phyloP scores from a whole-genome alignment of 2,329 filamentous ascomycete species.

The Neoscytalidium dimidiatum region DNA sequence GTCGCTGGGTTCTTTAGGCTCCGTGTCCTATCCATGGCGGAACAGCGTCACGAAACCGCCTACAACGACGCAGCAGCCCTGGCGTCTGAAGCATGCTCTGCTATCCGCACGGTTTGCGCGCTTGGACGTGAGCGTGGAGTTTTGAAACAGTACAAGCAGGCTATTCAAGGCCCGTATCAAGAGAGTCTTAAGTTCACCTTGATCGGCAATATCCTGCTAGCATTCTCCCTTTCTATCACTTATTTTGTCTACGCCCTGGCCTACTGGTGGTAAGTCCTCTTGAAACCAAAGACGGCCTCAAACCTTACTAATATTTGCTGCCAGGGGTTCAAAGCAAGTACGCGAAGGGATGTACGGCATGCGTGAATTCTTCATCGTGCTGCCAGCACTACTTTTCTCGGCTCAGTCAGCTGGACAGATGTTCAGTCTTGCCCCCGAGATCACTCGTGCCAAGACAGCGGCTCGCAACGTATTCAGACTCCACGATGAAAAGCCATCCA shows the following conservation, averaged over 20 bases:
- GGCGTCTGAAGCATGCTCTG: slow-evolving; percentile 67
- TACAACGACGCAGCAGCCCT: slow-evolving; percentile 65
- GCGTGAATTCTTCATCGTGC: slow-evolving; percentile 48
- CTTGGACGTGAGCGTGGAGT: slow-evolving; percentile 45
- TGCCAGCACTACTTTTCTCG: slow-evolving; percentile 49
- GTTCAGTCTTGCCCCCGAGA: slow-evolving; percentile 49
- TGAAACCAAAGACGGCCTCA: not conserved
- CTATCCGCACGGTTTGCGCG: slow-evolving; percentile 61
- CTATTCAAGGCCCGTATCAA: slow-evolving; percentile 42
- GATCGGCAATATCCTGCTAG: slow-evolving; percentile 44
- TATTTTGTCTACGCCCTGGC: slow-evolving; percentile 52
- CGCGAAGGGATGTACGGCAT: slow-evolving; percentile 44
- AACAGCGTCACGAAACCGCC: slow-evolving; percentile 64
- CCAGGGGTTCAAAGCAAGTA: slow-evolving; percentile 43
- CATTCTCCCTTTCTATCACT: slow-evolving; percentile 47
- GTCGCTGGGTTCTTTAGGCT: slow-evolving; percentile 49
- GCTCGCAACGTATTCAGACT: slow-evolving; percentile 47
- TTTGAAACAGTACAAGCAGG: slow-evolving; percentile 38
- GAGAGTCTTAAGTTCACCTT: slow-evolving; percentile 43
- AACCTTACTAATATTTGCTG: not conserved
- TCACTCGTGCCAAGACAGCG: slow-evolving; percentile 46
- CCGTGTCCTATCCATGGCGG: slow-evolving; percentile 56
- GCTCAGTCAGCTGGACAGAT: slow-evolving; percentile 50
- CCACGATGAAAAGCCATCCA: slow-evolving; percentile 42
- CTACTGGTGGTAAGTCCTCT: slow-evolving; percentile 46